phyloP scores from a whole-genome alignment of 1,284 basidiomycete genomes.

The Apiotrichum veenhuisii region DNA sequence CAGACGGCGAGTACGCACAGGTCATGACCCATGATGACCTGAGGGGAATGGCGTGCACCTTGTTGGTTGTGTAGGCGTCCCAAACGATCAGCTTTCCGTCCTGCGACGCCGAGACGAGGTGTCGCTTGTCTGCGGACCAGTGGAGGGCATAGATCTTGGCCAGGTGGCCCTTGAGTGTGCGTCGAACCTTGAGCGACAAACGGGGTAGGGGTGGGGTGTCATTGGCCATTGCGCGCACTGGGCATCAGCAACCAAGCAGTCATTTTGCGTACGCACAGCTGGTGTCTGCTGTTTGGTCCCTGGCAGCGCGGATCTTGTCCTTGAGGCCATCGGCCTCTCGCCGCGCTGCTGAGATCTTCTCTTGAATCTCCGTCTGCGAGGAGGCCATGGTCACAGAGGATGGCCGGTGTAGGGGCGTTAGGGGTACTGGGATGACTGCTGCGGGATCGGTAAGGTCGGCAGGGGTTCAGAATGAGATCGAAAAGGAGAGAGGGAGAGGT shows the following conservation, averaged over 20 bases:
- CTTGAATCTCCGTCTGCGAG: constrained; percentile 75
- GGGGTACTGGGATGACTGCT: neutral
- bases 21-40: constrained; percentile 99
- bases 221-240: constrained; percentile 91
- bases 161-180: constrained; percentile 91
- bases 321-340: constrained; percentile 94
- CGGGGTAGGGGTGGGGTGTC: constrained; percentile 93
- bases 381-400: constrained; percentile 7
- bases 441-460: too few relatives aligned
- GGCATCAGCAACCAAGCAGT: constrained; percentile 9
- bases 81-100: constrained; percentile 99
- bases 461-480: too few relatives aligned
- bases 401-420: neutral
- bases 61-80: constrained; percentile 99
- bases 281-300: constrained; percentile 93
- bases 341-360: constrained; percentile 90
- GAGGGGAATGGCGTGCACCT: constrained; percentile 97
- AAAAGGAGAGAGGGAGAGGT: too few relatives aligned
- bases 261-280: constrained; percentile 63
- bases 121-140: constrained; percentile 93
- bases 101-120: constrained; percentile 97
- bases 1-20: constrained; percentile 95
- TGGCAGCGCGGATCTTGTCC: constrained; percentile 93
- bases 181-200: constrained; percentile 89
- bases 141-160: constrained; percentile 99